Evolutionary conservation across 2,329 filamentous ascomycete species (phyloP).

Genomic region (Colletotrichum sp.): DNA sequence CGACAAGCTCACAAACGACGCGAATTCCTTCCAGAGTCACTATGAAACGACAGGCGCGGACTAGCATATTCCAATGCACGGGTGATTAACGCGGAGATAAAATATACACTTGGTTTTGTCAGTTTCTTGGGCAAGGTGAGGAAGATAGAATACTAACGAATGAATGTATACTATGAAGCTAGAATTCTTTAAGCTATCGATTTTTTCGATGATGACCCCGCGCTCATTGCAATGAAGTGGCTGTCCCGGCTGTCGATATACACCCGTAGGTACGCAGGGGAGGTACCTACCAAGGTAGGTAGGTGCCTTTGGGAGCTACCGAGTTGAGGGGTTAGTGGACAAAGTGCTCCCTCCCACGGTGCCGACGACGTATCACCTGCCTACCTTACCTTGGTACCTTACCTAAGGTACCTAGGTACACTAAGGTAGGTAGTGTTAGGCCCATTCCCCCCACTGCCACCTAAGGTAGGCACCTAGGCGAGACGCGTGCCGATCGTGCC

Average conservation of each 20-base stretch:
- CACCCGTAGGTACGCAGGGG: not conserved
- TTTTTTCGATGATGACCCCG: not conserved
- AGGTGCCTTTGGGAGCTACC: not conserved
- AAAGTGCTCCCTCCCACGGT: not conserved
- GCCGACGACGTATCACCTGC: not conserved
- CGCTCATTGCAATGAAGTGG: not conserved
- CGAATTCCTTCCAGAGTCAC: not conserved
- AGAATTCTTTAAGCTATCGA: not conserved
- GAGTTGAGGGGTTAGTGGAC: not conserved
- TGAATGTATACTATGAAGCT: not conserved
- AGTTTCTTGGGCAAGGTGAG: not conserved
- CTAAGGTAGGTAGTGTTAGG: too few relatives aligned
- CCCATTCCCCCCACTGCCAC: not conserved
- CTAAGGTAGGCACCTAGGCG: too few relatives aligned
- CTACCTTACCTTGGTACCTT: too few relatives aligned
- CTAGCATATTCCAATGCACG: conserved; percentile 19
- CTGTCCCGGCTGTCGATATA: not conserved
- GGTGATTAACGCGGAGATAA: not conserved
- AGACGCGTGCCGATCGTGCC: not conserved
- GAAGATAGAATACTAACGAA: not conserved
- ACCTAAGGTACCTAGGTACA: too few relatives aligned
- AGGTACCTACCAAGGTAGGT: not conserved
- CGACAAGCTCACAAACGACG: conserved; percentile 39
- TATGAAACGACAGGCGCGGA: conserved; percentile 27
- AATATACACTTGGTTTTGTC: not conserved